A percentile compares a stretch with the other conserved stretches of the same genome.
Conservation (phyloP, 495 filamentous ascomycete species). For the Lophiostoma macrostomum region DNA sequence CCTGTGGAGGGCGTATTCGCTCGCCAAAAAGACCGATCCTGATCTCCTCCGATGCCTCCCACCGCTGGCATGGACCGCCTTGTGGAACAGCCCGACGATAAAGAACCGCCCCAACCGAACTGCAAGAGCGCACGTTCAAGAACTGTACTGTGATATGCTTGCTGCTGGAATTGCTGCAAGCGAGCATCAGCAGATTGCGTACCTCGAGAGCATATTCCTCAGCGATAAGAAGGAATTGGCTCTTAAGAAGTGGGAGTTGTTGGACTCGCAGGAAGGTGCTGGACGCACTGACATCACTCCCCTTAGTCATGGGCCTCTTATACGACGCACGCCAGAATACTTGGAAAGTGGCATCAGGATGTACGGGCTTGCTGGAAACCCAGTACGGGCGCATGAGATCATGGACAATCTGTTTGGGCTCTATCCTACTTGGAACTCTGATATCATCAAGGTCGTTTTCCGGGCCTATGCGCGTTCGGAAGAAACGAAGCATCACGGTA, state of each 20-base stretch:
- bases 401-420: constrained; percentile 22
- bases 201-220: constrained; percentile 16
- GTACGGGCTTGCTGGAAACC: constrained; percentile 21
- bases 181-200: constrained; percentile 2
- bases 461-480: constrained; percentile 11
- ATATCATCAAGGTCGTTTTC: constrained; percentile 23
- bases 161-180: constrained; percentile 13
- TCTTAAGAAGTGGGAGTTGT: constrained; percentile 28
- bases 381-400: constrained; percentile 18
- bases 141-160: constrained; percentile 24
- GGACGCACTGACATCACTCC: too few relatives aligned
- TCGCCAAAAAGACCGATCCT: constrained; percentile 1
- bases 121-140: neutral
- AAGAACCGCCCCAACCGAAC: neutral
- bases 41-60: constrained; percentile 5
- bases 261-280: too few relatives aligned
- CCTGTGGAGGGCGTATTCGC: constrained; percentile 22
- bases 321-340: constrained; percentile 13
- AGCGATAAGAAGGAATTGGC: constrained; percentile 15
- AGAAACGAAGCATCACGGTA: constrained; percentile 2
- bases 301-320: neutral
- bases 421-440: constrained; percentile 9
- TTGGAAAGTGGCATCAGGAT: constrained; percentile 26
- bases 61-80: constrained; percentile 19
- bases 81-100: constrained; percentile 18